Evolutionary conservation across 2,329 filamentous ascomycete genomes (phyloP), one percentile per base, ranked within the genome.

Genomic region (Cadophora gregata): DNA sequence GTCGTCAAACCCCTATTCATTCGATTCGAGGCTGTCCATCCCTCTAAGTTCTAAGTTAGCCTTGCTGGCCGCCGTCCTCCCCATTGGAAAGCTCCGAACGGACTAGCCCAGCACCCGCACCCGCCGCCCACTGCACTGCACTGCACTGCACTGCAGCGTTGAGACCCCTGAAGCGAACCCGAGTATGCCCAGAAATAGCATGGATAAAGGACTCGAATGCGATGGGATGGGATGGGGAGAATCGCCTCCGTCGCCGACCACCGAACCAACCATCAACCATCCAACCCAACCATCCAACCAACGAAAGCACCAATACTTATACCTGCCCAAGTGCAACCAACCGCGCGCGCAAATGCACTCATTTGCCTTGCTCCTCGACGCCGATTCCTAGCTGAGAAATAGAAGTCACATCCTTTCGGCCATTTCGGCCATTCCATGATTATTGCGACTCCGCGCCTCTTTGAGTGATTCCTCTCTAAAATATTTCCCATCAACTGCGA

Each of bases 341-440:
- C 38, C 45, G 29, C 38, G 24, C 42, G 25, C 59, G 50, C 21
- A 42, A 27, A 31, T 27, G 10, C 33, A 6, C 16, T 24, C 2
- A 33, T 27, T 7, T 27, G 29, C 48, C 24, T 24, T 51, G 2
- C 7, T 55, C 25, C 29, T 12, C n/a, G 16, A 42, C 36, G 31
- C 33, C 33, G 53, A 58, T 19, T 19, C n/a, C 36, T 27, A 24
- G 59, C 38, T 29, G 59, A 50, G 38, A 61, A 42, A 61, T 48
- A 21, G 42, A 61, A 48, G n/a, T 24, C 33, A 61, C 36, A 48
- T 16, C 16, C 38, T 33, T 4, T 29, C 38, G 19, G 38, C 38
- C 36, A n/a, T 47, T 45, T 19, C n/a, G 25, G 8, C 2, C 8
- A 14, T 9, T 47, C n/a, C 10, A 48, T 60, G 21, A 60, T 45